phyloP scores from a whole-genome alignment of 1,284 basidiomycete species.

The Schizophyllum commune region DNA sequence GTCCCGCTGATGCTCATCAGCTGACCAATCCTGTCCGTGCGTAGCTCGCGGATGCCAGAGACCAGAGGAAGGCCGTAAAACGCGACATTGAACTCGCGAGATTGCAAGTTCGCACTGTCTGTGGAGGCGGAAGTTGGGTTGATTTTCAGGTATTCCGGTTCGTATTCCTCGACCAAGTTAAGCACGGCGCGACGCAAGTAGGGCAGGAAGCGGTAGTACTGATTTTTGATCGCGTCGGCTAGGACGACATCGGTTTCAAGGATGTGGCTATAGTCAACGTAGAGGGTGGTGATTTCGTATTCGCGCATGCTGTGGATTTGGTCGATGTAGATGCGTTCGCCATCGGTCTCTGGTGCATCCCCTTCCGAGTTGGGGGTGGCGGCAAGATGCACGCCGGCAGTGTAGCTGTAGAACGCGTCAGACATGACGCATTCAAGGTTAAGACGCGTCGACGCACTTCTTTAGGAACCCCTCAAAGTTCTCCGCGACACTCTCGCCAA shows the following conservation, averaged over 20 bases:
- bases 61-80: slow-evolving; percentile 96
- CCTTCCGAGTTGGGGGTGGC: slow-evolving; percentile 70
- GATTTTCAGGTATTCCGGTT: slow-evolving; percentile 90
- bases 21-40: slow-evolving; percentile 89
- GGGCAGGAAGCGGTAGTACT: slow-evolving; percentile 96
- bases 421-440: slow-evolving; percentile 3
- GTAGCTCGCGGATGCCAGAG: slow-evolving; percentile 90
- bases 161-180: slow-evolving; percentile 82
- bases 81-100: slow-evolving; percentile 91
- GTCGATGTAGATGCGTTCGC: slow-evolving; percentile 76
- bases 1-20: slow-evolving; percentile 93
- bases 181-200: slow-evolving; percentile 89
- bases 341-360: slow-evolving; percentile 47
- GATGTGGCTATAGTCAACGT: slow-evolving; percentile 92
- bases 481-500: slow-evolving; percentile 89
- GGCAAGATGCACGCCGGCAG: slow-evolving; percentile 68
- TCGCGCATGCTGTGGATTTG: slow-evolving; percentile 93
- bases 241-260: slow-evolving; percentile 87
- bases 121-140: slow-evolving; percentile 74
- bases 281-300: slow-evolving; percentile 90
- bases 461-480: slow-evolving; percentile 88
- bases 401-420: slow-evolving; percentile 50
- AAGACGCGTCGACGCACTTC: slow-evolving; percentile 48
- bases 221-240: slow-evolving; percentile 85
- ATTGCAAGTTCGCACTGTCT: slow-evolving; percentile 80